phyloP scores from a whole-genome alignment of 2,329 filamentous ascomycete genomes.

The Cladosporium austrohemisphaericum region DNA sequence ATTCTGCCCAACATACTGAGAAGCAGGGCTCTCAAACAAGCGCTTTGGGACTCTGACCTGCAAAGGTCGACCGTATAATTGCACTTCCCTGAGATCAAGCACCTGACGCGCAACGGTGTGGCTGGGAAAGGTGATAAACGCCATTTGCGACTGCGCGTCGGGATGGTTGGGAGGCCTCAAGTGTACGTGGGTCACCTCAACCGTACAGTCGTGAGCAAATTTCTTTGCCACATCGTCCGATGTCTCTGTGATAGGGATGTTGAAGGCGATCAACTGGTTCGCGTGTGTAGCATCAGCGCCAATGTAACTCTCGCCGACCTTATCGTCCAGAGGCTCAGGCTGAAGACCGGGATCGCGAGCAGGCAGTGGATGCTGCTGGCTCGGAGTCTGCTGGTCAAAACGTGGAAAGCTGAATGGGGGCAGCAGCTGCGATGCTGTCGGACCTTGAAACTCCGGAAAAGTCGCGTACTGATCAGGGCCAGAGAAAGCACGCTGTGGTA shows the following conservation, averaged over 20 bases:
- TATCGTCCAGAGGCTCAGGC: not conserved
- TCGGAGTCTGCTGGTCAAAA: not conserved
- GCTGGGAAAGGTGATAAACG: not conserved
- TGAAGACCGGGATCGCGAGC: not conserved
- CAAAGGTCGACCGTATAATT: conserved; percentile 8
- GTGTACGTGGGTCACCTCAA: not conserved
- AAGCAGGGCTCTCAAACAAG: too few relatives aligned
- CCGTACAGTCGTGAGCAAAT: not conserved
- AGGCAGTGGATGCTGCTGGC: not conserved
- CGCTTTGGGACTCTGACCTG: not conserved
- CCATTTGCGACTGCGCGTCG: not conserved
- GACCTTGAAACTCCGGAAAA: not conserved
- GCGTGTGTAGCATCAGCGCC: conserved; percentile 17
- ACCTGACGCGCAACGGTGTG: conserved; percentile 11
- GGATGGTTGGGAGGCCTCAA: not conserved
- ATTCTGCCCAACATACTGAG: too few relatives aligned
- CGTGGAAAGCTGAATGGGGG: conserved; percentile 2
- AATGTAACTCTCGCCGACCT: conserved; percentile 14
- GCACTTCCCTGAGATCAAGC: conserved; percentile 18
- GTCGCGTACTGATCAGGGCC: not conserved
- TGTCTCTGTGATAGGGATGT: not conserved
- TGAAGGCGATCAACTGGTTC: conserved; percentile 16
- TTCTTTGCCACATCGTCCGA: not conserved
- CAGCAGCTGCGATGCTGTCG: not conserved
- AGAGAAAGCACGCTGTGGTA: conserved; percentile 12